These are phyloP conservation scores for Rhodotorula sp. DNA, from an alignment of 1,284 basidiomycete species.

Conservation along the genomic window DNA sequence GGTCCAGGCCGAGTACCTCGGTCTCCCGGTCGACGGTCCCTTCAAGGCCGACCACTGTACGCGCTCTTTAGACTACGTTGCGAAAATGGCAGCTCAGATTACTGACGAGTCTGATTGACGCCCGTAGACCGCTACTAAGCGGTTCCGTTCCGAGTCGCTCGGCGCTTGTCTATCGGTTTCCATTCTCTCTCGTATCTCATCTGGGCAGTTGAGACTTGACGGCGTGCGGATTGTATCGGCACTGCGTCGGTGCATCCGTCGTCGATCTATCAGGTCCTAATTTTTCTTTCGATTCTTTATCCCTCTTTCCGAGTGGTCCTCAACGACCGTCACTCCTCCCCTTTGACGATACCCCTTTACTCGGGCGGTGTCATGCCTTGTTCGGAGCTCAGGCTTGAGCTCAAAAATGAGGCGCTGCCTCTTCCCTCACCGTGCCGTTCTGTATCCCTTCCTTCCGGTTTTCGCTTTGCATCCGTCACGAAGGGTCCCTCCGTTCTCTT, in stretches of 20 bases:
- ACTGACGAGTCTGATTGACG: background rate
- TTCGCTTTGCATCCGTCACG: background rate
- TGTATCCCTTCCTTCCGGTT: background rate
- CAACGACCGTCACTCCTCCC: background rate
- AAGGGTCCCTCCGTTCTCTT: background rate
- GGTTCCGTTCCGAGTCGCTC: constrained; percentile 8
- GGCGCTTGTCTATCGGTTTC: background rate
- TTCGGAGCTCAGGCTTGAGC: background rate
- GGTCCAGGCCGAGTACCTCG: constrained; percentile 86
- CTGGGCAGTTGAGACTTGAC: constrained; percentile 3
- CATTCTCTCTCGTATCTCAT: background rate
- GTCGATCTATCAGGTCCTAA: background rate
- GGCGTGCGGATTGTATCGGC: background rate
- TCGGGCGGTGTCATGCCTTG: background rate
- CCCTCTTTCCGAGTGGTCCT: background rate
- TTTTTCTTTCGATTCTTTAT: background rate
- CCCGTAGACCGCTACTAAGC: constrained; percentile 58
- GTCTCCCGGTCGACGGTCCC: constrained; percentile 62
- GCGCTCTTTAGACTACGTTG: background rate
- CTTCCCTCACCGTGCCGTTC: no score
- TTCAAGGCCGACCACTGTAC: constrained; percentile 64
- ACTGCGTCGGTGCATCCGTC: background rate
- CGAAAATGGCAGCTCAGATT: no score
- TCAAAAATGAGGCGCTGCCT: background rate
- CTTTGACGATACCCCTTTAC: background rate